Evolutionary conservation across 208 protist genomes (phyloP), one percentile per base, ranked within the genome.

Genomic region (Trypanosoma lewisi): DNA sequence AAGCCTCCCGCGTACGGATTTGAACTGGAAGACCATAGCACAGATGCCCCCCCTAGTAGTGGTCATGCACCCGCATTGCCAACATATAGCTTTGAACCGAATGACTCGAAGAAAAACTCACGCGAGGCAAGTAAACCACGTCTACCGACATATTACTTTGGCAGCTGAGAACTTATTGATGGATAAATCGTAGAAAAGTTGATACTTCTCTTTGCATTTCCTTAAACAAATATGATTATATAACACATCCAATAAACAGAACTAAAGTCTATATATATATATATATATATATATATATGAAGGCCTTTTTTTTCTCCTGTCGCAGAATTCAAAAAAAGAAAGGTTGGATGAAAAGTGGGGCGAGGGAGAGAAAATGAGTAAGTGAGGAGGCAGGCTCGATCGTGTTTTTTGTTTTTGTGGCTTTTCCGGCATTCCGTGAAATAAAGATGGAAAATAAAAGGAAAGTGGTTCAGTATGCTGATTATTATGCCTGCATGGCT

Each of bases 81-180:
- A 48, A 53, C 51, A 19, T 70, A 70, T 42, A 63, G 61, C 34
- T 70, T 70, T 42, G 55, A 28, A 12, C 45, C 52, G 30, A 41
- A 70, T n/a, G 45, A 17, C 55, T 34, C 49, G 16, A 19, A 44
- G 5, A 58, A 58, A 31, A 50, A 34, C 19, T 28, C 36, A 36
- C 23, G 16, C 2, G n/a, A 7, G 12, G 30, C 14, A 12, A 50
- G 2, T 39, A 28, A 16, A 30, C 6, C 54, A 23, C 17, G 47
- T 19, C 28, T 41, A n/a, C 27, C 69, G 34, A 67, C 63, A 2
- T 93, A 93, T 67, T 83, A 87, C 69, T 93, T 93, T 61, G 82
- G 73, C 17, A 83, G 67, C 51, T 93, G 70, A 76, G 14, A 23
- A n/a, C n/a, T n/a, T n/a, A n/a, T n/a, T n/a, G n/a, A n/a, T n/a